Evolutionary conservation across 2,329 filamentous ascomycete genomes (phyloP).

Genomic region (Talaromyces atroroseus): DNA sequence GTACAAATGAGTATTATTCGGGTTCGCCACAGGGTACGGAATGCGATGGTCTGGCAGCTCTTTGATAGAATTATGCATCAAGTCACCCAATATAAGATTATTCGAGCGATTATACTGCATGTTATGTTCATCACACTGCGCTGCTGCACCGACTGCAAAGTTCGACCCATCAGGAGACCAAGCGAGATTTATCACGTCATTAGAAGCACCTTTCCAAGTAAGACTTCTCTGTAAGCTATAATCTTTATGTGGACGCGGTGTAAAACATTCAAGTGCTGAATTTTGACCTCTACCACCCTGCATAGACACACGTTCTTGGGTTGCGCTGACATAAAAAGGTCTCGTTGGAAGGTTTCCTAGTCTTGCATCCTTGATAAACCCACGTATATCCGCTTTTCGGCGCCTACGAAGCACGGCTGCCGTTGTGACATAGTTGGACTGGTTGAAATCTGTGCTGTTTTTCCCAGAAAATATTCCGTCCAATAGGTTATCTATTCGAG

Average conservation of each 20-base stretch:
- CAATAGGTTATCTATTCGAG: slow-evolving; percentile 6
- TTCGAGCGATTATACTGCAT: slow-evolving; percentile 57
- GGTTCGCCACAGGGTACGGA: slow-evolving; percentile 41
- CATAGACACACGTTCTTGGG: slow-evolving; percentile 1
- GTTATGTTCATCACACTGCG: slow-evolving; percentile 50
- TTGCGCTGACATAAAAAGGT: slow-evolving; percentile 14
- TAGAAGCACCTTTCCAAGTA: slow-evolving; percentile 54
- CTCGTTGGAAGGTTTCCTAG: slow-evolving; percentile 17
- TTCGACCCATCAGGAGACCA: slow-evolving; percentile 51
- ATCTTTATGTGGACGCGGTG: slow-evolving; percentile 15
- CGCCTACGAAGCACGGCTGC: slow-evolving; percentile 18
- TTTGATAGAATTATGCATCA: slow-evolving; percentile 36
- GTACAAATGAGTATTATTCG: slow-evolving; percentile 50
- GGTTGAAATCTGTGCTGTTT: background rate
- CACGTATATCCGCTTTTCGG: slow-evolving; percentile 15
- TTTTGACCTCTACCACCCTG: background rate
- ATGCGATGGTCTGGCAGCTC: slow-evolving; percentile 53
- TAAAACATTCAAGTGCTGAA: background rate
- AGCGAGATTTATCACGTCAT: slow-evolving; percentile 52
- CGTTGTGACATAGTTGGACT: slow-evolving; percentile 11
- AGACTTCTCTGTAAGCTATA: slow-evolving; percentile 18
- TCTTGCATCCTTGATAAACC: slow-evolving; percentile 21
- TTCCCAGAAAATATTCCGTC: slow-evolving; percentile 2
- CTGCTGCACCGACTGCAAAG: slow-evolving; percentile 55
- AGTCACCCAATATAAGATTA: slow-evolving; percentile 52